Base-by-base conservation (phyloP, 2,329 filamentous ascomycete species). In the Zasmidium citrigriseum region DNA sequence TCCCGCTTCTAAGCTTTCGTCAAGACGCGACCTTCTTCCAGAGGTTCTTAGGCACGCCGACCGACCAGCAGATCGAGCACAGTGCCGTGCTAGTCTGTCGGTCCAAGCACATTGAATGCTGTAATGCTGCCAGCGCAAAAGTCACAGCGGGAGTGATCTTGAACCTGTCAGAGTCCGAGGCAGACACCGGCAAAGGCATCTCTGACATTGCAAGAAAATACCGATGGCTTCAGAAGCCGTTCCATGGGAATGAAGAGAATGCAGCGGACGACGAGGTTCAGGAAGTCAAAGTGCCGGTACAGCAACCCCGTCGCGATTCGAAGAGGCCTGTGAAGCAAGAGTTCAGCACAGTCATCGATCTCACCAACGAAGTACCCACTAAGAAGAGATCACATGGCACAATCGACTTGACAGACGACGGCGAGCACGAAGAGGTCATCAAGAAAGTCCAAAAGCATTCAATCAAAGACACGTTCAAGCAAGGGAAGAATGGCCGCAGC, bases 51-150 rank as follows among this genome's bases (percentile, higher is more conserved):
- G n/a, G n/a, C n/a, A 29, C 22, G 23, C 14, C 50, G 7, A 25
- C 22, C 27, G 24, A 55, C 2, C n/a, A 46, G 5, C 29, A 54
- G 18, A 47, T 49, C 12, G 46, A 60, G 14, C 54, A 61, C 14
- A 22, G 18, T 3, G 58, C 34, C 7, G 51, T 25, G 3, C 67
- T 87, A 1, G 79, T 82, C 9, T 83, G 82, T 54, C 76, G 85
- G 2, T 86, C 81, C 80, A 79, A 77, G 23, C 76, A 73, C 27
- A 66, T 72, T 2, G 55, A 73, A 0, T 46, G 44, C 51, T 38
- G 25, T 9, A 25, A 34, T 22, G 27, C 10, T n/a, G 12, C 23
- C 14, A 24, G 50, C 12, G 21, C 23, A n/a, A 41, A 38, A 16
- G 44, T 58, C 11, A 27, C 18, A n/a, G 22, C 44, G 7, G 51